phyloP scores from a whole-genome alignment of 495 filamentous ascomycete species.

The Letharia lupina region DNA sequence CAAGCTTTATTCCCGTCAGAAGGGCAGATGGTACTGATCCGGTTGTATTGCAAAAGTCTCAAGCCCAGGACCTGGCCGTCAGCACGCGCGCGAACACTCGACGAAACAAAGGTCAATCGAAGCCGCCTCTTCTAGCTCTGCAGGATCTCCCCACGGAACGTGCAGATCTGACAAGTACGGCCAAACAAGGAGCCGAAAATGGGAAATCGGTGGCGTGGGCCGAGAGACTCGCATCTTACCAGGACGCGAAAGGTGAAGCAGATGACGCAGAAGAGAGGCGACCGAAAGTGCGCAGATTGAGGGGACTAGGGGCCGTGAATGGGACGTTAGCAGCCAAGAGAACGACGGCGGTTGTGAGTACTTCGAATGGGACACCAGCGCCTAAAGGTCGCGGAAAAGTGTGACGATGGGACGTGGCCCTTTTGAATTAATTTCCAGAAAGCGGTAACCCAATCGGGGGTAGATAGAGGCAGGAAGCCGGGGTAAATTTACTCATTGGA shows the following conservation, averaged over 20 bases:
- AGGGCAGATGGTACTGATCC: conserved; percentile 48
- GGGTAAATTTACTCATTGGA: conserved; percentile 2
- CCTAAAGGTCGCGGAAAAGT: conserved; percentile 22
- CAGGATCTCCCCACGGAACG: conserved; percentile 31
- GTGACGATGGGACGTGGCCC: not conserved
- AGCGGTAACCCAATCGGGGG: not conserved
- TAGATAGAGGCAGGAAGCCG: conserved; percentile 1
- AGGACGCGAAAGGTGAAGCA: conserved; percentile 15
- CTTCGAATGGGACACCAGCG: conserved; percentile 24
- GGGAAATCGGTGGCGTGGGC: conserved; percentile 25
- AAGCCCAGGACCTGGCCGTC: conserved; percentile 50
- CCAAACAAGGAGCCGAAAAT: conserved; percentile 3
- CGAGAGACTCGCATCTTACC: conserved; percentile 24
- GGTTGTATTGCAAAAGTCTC: conserved; percentile 47
- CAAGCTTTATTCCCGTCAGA: conserved; percentile 48
- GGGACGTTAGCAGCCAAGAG: conserved; percentile 22
- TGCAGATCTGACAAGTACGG: conserved; percentile 1
- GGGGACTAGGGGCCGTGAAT: conserved; percentile 20
- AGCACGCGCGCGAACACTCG: conserved; percentile 48
- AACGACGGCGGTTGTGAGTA: conserved; percentile 17
- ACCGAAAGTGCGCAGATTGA: conserved; percentile 21
- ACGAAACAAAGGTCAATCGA: conserved; percentile 47
- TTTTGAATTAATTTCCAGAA: not conserved
- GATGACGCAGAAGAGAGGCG: conserved; percentile 22
- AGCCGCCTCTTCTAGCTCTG: conserved; percentile 41